Conservation (phyloP, 805 yeast genomes). For the Phaffomyces opuntiae region DNA sequence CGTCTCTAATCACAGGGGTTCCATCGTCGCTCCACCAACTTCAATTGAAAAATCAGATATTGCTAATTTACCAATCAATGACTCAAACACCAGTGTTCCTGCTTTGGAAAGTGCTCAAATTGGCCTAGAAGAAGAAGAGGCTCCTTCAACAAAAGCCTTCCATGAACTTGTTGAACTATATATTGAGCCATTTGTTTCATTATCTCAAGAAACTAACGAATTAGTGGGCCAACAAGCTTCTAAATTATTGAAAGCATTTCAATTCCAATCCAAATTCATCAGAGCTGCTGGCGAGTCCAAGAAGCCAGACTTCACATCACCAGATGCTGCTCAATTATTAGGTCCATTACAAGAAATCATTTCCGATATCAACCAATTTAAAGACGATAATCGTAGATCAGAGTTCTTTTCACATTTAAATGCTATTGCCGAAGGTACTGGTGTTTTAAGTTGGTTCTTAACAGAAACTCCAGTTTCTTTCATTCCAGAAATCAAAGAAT, state of each 20-base stretch:
- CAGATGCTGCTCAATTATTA: slow-evolving; percentile 48
- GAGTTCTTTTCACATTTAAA: slow-evolving; percentile 64
- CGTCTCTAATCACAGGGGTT: slow-evolving; percentile 15
- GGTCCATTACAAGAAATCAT: slow-evolving; percentile 63
- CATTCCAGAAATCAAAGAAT: slow-evolving; percentile 79
- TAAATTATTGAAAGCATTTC: slow-evolving; percentile 45
- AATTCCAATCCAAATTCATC: slow-evolving; percentile 51
- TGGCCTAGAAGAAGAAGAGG: slow-evolving; percentile 6
- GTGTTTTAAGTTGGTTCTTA: slow-evolving; percentile 88
- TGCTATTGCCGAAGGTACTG: slow-evolving; percentile 82
- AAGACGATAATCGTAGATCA: slow-evolving; percentile 70
- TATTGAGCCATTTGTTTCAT: slow-evolving; percentile 53
- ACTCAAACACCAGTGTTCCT: no score
- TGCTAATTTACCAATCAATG: no score
- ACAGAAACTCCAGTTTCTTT: slow-evolving; percentile 66
- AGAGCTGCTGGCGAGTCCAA: slow-evolving; percentile 50
- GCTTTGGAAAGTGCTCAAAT: no score
- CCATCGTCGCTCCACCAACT: not conserved
- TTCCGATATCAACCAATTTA: slow-evolving; percentile 49
- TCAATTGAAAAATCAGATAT: not conserved
- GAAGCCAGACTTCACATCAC: slow-evolving; percentile 56
- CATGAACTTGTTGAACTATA: slow-evolving; percentile 43
- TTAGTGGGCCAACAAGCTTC: slow-evolving; percentile 50
- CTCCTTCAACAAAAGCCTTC: slow-evolving; percentile 43
- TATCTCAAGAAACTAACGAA: slow-evolving; percentile 49